Conservation (phyloP, 148 eudicot species). For the Chenopodium formosanum region DNA sequence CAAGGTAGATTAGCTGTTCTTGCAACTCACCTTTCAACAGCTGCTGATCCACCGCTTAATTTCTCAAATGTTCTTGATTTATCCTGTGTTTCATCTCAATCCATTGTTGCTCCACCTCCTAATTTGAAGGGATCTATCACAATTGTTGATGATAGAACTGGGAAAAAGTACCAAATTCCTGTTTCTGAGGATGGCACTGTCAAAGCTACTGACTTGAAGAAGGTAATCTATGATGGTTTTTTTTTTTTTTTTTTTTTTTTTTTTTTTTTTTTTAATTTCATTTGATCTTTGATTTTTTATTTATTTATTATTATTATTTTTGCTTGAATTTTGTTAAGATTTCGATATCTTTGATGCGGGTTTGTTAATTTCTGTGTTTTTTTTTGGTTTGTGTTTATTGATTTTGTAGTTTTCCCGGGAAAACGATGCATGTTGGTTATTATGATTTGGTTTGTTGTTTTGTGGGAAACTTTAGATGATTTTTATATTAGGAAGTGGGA, state of each 20-base stretch:
- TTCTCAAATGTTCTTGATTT: conserved; percentile 39
- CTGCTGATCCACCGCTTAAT: conserved; percentile 18
- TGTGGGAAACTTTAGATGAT: background rate
- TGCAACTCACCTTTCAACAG: conserved; percentile 63
- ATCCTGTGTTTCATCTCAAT: conserved; percentile 50
- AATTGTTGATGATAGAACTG: conserved; percentile 80
- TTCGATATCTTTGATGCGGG: background rate
- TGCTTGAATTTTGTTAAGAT: background rate
- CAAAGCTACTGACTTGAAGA: conserved; percentile 83
- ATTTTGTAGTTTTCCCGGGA: background rate
- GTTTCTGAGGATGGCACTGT: conserved; percentile 81
- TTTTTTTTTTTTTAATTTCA: background rate
- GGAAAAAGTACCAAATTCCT: conserved; percentile 61
- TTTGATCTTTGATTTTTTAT: background rate
- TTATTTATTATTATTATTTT: background rate
- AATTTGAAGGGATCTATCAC: conserved; percentile 65
- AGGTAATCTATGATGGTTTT: conserved; percentile 40
- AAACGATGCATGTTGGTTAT: conserved; percentile 11
- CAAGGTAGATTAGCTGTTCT: conserved; percentile 71
- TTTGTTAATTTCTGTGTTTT: background rate
- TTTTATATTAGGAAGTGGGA: background rate
- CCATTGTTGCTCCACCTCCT: conserved; percentile 56
- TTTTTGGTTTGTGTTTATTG: background rate
- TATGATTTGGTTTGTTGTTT: background rate
- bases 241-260: too few species aligned